Base-by-base conservation (phyloP, 2,329 filamentous ascomycete genomes). In the Penicillium hordei region DNA sequence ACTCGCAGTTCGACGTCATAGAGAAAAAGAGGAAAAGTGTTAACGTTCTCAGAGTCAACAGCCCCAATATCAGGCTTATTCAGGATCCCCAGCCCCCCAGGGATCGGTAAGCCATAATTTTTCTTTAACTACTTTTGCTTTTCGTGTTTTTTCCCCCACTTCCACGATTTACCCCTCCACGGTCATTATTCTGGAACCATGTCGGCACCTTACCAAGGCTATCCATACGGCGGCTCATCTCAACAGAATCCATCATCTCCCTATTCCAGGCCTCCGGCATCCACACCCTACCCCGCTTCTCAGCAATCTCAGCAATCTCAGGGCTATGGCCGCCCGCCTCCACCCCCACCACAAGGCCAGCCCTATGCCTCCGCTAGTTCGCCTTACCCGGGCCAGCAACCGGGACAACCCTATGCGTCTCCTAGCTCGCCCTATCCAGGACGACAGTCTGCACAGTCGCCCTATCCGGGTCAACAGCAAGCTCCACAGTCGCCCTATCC, bases 1-100 rank as follows among this genome's bases (percentile, higher is more conserved):
- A 27, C 34, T 33, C 33, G 48, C n/a, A 40, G 23, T 45, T 36
- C 59, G 59, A 67, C 66, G 66, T 68, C 66, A 68, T 68, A 42
- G 50, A 34, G n/a, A 57, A 54, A 25, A 52, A 48, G 36, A 23
- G 8, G 12, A 17, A 21, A 38, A 15, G 31, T 46, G 42, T 33
- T 53, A 25, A 48, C 6, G 4, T 53, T 19, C 27, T 13, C 27
- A 15, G 55, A 48, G 21, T 42, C 60, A 60, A 51, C 78, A 82
- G 65, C 74, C 72, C 60, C 76, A 79, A 68, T 85, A 86, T 73
- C 82, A 85, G 75, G 79, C 83, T 63, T 86, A 82, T 70, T 79
- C 78, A 65, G 79, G 78, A 66, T 70, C 68, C 46, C 59, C 68
- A 60, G 67, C 70, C 58, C 64, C 67, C 50, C 66, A 69, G 60